phyloP scores from a whole-genome alignment of 2,329 filamentous ascomycete genomes.

The Atkinsonella texensis region DNA sequence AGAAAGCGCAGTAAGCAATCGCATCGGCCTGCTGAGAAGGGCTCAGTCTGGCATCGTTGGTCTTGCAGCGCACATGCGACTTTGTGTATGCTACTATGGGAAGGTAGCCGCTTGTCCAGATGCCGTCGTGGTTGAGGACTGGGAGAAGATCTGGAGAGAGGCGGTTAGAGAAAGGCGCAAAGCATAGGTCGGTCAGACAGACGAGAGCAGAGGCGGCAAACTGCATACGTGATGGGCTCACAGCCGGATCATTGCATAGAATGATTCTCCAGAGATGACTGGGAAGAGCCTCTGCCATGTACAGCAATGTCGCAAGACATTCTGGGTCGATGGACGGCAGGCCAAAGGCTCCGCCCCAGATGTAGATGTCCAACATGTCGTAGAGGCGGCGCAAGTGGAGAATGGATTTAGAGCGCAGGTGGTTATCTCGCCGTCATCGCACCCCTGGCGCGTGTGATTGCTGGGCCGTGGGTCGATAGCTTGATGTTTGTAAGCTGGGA shows the following conservation, averaged over 20 bases:
- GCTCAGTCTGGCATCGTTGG: slow-evolving; percentile 29
- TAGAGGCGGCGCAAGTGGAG: not conserved
- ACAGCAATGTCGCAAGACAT: slow-evolving; percentile 74
- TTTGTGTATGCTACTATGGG: slow-evolving; percentile 43
- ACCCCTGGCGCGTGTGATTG: not conserved
- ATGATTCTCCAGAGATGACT: slow-evolving; percentile 55
- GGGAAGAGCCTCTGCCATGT: slow-evolving; percentile 53
- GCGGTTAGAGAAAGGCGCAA: slow-evolving; percentile 11
- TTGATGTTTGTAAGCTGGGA: not conserved
- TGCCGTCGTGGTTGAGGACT: slow-evolving; percentile 36
- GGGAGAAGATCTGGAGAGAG: slow-evolving; percentile 39
- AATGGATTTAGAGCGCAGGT: not conserved
- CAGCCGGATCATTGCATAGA: slow-evolving; percentile 58
- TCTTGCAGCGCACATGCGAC: slow-evolving; percentile 15
- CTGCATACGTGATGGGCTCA: slow-evolving; percentile 56
- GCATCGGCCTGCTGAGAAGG: slow-evolving; percentile 32
- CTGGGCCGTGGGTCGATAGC: not conserved
- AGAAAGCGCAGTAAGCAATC: slow-evolving; percentile 51
- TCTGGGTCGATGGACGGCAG: slow-evolving; percentile 85
- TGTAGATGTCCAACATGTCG: slow-evolving; percentile 53
- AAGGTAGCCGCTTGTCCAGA: slow-evolving; percentile 48
- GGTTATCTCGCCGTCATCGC: not conserved
- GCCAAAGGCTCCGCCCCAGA: slow-evolving; percentile 83
- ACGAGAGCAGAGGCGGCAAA: not conserved
- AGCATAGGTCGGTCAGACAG: not conserved